Evolutionary conservation across 306 rosid species (phyloP), one percentile per base, ranked within the genome.

Genomic region (Vicia faba): DNA sequence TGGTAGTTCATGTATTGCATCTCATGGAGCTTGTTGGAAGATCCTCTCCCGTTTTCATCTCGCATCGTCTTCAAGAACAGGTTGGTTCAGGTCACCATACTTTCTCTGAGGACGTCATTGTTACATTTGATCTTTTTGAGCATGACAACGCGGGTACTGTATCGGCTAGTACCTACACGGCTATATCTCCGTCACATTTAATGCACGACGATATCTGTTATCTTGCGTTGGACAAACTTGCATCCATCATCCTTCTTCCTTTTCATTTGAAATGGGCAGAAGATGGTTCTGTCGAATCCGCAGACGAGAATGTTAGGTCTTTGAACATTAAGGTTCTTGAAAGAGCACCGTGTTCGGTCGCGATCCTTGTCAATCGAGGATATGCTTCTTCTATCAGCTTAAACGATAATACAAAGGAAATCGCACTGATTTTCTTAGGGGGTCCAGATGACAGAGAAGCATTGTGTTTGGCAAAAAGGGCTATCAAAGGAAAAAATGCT

Each of bases 371-470:
- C 11, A 41, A 23, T 5, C 31, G 68, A n/a, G 66, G 50, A 16
- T 3, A 25, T 16, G 11, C 11, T 38, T 18, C 66, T 38, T 13
- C 61, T 26, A 5, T 5, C 38, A 55, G 29, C 38, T 0, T 5
- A 15, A 12, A 5, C n/a, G 16, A 19, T 38, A 61, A 61, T 7
- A 18, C 48, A 61, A 18, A 18, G 5, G 14, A 38, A 11, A 38
- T 63, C 26, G 54, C 68, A 13, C n/a, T 41, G 54, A 10, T 63
- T 41, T 63, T 41, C 25, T 7, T 63, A 2, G 68, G 68, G 11
- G 68, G 68, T 4, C 0, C 38, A 13, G 68, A 63, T 41, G 68
- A 63, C 9, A 64, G 56, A 40, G 69, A 64, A 44, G 69, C 69
- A 4, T 5, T 64, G 25, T 64, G 56, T 31, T 64, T 44, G 4